These are phyloP conservation scores for Claviceps sorghi DNA, from an alignment of 2,329 filamentous ascomycete genomes.

Conservation along the genomic window DNA sequence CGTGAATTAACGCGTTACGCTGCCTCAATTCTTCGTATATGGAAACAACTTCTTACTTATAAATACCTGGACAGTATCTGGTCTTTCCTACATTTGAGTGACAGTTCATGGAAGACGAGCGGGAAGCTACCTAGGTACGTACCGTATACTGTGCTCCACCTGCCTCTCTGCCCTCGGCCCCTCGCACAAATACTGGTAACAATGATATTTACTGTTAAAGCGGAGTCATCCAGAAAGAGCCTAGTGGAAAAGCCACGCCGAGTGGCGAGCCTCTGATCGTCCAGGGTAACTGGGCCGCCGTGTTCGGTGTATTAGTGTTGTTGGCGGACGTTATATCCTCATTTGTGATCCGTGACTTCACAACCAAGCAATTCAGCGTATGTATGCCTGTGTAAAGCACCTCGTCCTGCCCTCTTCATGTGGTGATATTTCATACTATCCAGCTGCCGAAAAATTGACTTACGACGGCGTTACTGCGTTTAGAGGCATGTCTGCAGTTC, in stretches of 20 bases:
- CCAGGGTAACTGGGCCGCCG: not conserved
- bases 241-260: not conserved
- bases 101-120: no score
- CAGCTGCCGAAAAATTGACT: not conserved
- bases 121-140: no score
- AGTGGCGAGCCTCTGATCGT: not conserved
- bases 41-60: no score
- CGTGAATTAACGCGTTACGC: no score
- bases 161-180: no score
- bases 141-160: no score
- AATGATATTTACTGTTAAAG: no score
- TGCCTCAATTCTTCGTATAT: no score
- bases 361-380: not conserved
- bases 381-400: not conserved
- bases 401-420: not conserved
- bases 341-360: not conserved
- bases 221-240: not conserved
- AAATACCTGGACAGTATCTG: no score
- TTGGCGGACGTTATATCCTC: not conserved
- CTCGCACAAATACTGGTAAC: no score
- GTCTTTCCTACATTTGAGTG: no score
- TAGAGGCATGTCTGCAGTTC: conserved; percentile 28
- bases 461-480: not conserved
- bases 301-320: not conserved
- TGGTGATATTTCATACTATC: not conserved